Evolutionary conservation across 768 basidiomycete species (phyloP).

Genomic region (Kwoniella heveanensis): DNA sequence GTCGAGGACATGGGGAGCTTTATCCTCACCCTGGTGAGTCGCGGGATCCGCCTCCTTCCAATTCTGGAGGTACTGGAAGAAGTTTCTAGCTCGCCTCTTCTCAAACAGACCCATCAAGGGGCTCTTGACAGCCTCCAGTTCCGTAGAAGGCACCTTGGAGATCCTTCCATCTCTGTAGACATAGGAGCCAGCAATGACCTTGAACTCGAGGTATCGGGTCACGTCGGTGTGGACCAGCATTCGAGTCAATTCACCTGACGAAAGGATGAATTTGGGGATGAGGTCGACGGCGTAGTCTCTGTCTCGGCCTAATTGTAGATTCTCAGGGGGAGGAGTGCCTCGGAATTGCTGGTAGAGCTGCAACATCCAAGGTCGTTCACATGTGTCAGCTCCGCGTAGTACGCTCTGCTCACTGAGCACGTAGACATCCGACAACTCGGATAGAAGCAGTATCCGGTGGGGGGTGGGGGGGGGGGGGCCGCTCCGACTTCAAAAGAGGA

Average conservation of each 20-base stretch:
- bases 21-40: conserved; percentile 86
- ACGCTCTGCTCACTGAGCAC: no score
- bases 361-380: no score
- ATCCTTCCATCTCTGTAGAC: conserved; percentile 96
- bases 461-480: no score
- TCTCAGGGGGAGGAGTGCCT: conserved; percentile 70
- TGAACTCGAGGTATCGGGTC: conserved; percentile 97
- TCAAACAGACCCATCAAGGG: conserved; percentile 99
- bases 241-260: conserved; percentile 93
- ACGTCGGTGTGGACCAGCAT: conserved; percentile 99
- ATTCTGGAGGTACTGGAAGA: conserved; percentile 92
- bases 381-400: no score
- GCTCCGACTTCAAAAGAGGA: no score
- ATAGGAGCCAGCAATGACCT: conserved; percentile 97
- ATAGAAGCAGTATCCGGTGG: no score
- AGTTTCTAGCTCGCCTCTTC: conserved; percentile 96
- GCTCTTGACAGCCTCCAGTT: conserved; percentile 93
- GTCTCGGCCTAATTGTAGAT: conserved; percentile 78
- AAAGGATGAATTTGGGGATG: conserved; percentile 98
- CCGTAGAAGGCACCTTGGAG: conserved; percentile 95
- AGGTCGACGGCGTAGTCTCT: conserved; percentile 97
- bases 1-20: no score
- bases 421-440: no score
- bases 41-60: conserved; percentile 95
- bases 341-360: conserved; percentile 97